A percentile compares a stretch with the other conserved stretches of the same genome.
Conservation (phyloP, 2,329 filamentous ascomycete genomes). For the Nakataea oryzae region DNA sequence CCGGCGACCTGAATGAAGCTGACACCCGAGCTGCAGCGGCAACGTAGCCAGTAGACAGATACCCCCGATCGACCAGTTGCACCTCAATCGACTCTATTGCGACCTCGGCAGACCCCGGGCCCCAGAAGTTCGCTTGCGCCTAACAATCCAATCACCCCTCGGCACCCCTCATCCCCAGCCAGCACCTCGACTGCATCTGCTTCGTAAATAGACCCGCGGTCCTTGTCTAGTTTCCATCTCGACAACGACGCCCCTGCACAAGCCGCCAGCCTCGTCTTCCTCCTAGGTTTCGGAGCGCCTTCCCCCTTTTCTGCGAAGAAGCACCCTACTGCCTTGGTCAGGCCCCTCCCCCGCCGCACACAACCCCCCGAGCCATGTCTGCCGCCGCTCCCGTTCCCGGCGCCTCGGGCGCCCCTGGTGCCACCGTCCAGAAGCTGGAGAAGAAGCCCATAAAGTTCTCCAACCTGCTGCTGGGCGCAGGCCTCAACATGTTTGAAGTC, state of each 20-base stretch:
- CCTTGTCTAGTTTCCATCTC: neutral
- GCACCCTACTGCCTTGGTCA: conserved; percentile 96
- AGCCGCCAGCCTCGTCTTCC: neutral
- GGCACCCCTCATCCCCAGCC: neutral
- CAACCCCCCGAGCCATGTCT: conserved; percentile 49
- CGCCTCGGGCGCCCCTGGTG: conserved; percentile 32
- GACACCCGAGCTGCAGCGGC: neutral
- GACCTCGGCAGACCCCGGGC: neutral
- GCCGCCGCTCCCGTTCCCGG: conserved; percentile 40
- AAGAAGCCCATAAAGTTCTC: conserved; percentile 99
- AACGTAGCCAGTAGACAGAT: neutral
- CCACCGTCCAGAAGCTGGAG: conserved; percentile 54
- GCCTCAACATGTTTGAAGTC: conserved; percentile 92
- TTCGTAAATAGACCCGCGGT: neutral
- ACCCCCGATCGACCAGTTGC: neutral
- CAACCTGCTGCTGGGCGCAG: conserved; percentile 89
- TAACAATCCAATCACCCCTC: too few relatives aligned
- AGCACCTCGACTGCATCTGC: neutral
- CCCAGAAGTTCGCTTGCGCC: too few relatives aligned
- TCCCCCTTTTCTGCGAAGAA: conserved; percentile 53
- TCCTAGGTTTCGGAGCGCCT: neutral
- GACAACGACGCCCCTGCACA: neutral
- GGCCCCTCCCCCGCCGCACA: conserved; percentile 47
- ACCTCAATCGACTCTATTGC: neutral
- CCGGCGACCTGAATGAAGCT: neutral